Evolutionary conservation across 1,284 basidiomycete genomes (phyloP).

Genomic region (Moesziomyces sp.): DNA sequence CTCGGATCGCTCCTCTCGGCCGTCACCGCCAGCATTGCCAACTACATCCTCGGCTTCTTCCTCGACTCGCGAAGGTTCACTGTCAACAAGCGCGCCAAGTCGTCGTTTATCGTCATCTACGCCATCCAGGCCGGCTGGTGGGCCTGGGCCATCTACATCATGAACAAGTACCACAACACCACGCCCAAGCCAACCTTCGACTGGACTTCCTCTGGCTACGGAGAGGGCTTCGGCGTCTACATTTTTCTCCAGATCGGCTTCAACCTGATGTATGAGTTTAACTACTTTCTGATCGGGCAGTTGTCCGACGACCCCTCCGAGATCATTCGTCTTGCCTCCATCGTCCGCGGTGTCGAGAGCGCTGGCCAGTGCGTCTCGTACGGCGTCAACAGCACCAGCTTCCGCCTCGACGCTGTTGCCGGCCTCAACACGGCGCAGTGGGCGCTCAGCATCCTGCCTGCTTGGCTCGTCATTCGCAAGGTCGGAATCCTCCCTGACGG

Average conservation of each 20-base stretch:
- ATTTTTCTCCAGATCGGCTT: constrained; percentile 62
- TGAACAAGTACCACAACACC: constrained; percentile 47
- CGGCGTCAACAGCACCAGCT: constrained; percentile 60
- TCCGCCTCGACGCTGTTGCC: constrained; percentile 57
- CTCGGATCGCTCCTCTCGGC: constrained; percentile 68
- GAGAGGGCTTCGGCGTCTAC: constrained; percentile 58
- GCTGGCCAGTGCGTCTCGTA: constrained; percentile 65
- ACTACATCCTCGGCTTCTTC: constrained; percentile 65
- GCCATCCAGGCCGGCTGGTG: constrained; percentile 56
- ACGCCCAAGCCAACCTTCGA: constrained; percentile 47
- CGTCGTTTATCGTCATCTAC: constrained; percentile 55
- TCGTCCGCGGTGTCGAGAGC: constrained; percentile 62
- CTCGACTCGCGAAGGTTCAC: constrained; percentile 61
- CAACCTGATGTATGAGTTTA: constrained; percentile 59
- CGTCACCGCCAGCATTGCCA: constrained; percentile 58
- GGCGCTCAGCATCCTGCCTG: constrained; percentile 50
- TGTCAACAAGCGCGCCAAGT: constrained; percentile 58
- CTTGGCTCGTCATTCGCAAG: constrained; percentile 60
- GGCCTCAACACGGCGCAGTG: constrained; percentile 63
- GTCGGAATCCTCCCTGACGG: constrained; percentile 55
- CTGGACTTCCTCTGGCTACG: constrained; percentile 63
- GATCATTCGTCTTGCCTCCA: constrained; percentile 59
- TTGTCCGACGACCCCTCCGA: constrained; percentile 51
- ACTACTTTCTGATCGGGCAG: constrained; percentile 60
- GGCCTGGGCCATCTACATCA: constrained; percentile 66